phyloP scores from a whole-genome alignment of 1,139 yeast genomes.

The Suhomyces atakaporum region DNA sequence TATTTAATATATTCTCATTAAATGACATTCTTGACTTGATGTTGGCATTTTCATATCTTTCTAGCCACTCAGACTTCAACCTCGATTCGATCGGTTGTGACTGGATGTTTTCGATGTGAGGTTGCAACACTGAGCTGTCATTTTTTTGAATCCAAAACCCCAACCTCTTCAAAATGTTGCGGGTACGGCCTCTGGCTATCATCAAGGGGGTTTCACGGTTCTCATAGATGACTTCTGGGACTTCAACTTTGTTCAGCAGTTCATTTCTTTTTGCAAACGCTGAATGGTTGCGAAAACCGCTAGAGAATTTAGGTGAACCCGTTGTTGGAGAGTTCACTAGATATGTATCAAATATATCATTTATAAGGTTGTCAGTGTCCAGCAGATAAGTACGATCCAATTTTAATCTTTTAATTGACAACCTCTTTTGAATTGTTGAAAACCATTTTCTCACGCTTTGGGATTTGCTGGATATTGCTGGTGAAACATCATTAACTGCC shows the following conservation, averaged over 20 bases:
- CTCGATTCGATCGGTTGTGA: not conserved
- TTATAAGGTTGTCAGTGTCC: slow-evolving; percentile 1
- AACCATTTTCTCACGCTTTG: not conserved
- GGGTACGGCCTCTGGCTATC: not conserved
- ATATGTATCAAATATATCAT: slow-evolving; percentile 1
- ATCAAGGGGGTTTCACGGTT: too few relatives aligned
- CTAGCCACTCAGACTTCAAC: not conserved
- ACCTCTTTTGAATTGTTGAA: not conserved
- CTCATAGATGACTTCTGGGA: too few relatives aligned
- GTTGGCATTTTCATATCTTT: not conserved
- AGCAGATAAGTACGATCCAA: not conserved
- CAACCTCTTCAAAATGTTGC: not conserved
- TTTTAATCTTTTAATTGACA: not conserved
- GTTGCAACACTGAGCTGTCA: not conserved
- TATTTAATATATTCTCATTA: too few relatives aligned
- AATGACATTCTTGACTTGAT: not conserved
- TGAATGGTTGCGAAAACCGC: too few relatives aligned
- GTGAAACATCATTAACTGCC: not conserved
- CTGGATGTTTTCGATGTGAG: not conserved
- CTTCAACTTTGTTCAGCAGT: too few relatives aligned
- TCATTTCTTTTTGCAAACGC: too few relatives aligned
- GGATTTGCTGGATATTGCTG: not conserved
- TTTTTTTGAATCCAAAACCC: slow-evolving; percentile 1
- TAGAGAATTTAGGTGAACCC: too few relatives aligned
- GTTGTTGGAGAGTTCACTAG: too few relatives aligned